phyloP scores from a whole-genome alignment of 2,329 filamentous ascomycete species.

The Colletotrichum graminicola region DNA sequence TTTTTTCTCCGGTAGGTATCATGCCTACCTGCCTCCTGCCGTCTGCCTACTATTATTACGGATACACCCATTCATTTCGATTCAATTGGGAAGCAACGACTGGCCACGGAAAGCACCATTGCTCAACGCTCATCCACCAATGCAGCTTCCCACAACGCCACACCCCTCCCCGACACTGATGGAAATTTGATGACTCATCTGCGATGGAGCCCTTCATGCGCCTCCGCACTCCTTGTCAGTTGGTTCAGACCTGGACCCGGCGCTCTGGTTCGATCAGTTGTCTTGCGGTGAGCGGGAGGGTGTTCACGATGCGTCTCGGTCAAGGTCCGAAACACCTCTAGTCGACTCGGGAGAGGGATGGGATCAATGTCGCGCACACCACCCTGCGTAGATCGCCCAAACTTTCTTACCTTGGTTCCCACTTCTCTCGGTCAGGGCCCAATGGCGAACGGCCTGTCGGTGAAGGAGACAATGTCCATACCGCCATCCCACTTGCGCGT shows the following conservation, averaged over 20 bases:
- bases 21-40: neutral
- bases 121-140: neutral
- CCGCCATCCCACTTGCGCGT: neutral
- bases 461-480: constrained; percentile 13
- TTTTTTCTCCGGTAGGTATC: neutral
- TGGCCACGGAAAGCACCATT: neutral
- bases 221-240: neutral
- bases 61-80: neutral
- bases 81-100: constrained; percentile 4
- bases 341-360: neutral
- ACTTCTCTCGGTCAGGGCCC: constrained; percentile 36
- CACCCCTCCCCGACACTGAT: neutral
- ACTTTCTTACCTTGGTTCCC: constrained; percentile 25
- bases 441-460: constrained; percentile 12
- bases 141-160: neutral
- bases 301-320: constrained; percentile 34
- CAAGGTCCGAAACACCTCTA: constrained; percentile 35
- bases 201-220: neutral
- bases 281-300: constrained; percentile 22
- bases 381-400: constrained; percentile 37
- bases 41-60: too few relatives aligned
- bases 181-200: constrained; percentile 9
- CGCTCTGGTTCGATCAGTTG: constrained; percentile 10
- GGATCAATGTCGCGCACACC: constrained; percentile 18
- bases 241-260: constrained; percentile 8